Evolutionary conservation across 805 yeast genomes (phyloP), one percentile per base, ranked within the genome.

Genomic region (Nakazawaea laoshanensis): DNA sequence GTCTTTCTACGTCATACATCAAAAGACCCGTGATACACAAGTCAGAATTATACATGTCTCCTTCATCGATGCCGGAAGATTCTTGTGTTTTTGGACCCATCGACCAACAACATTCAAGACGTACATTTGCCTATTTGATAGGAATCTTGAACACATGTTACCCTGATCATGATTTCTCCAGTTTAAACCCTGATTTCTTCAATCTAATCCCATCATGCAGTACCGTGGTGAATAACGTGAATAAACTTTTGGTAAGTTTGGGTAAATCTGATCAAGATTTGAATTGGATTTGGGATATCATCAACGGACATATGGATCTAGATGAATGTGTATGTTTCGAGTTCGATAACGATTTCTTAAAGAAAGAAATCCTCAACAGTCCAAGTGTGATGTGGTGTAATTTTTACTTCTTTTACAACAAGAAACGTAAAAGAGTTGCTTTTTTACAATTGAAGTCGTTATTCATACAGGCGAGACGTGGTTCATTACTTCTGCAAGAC

Each of bases 101-200:
- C 21, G 82, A 80, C 48, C 80, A 79, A 45, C 74, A 80, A n/a
- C 76, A 92, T 2, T 81, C 94, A 28, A 70, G 96, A 42, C 80
- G 86, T 54, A 77, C 88, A 2, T 92, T 89, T 61, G 92, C 96
- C 0, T 84, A 88, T 50, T 62, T 92, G 30, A 84, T 92, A 38
- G 92, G 94, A 1, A 87, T 88, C 22, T 65, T 92, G 33, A 92
- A 92, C 53, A 83, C 94, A 6, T 79, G 94, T 4, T 89, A 84
- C 50, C 97, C 98, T 1, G 98, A 92, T 53, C 95, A 92, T 49
- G 98, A 92, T 50, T 92, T 89, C 47, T 71, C 94, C 9, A 70
- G 80, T 17, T 69, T 92, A 41, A 86, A 84, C 49, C 98, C 98
- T 2, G 65, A 65, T 13, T 79, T 76, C 52, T 82, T 82, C 54